Percentiles rank a stretch among this genome's conserved stretches.
Evolutionary conservation across 2,329 filamentous ascomycete genomes (phyloP).

Genomic region (Ophiostoma triangulosporum): DNA sequence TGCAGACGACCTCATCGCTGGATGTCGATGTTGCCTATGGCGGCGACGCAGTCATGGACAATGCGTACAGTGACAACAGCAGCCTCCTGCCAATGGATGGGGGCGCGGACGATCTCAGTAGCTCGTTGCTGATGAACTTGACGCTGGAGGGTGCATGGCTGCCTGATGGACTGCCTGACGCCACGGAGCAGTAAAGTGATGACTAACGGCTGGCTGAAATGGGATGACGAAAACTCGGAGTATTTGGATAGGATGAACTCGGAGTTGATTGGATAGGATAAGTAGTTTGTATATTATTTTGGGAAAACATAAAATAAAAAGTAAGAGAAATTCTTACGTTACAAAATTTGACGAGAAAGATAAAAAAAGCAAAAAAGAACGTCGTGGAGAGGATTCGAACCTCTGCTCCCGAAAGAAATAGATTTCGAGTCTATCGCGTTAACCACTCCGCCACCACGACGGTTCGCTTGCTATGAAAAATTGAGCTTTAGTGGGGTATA

Average conservation of each 20-base stretch:
- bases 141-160: too few species aligned
- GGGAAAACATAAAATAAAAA: not conserved
- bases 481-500: not conserved
- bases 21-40: too few species aligned
- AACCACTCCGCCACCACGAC: constrained; percentile 1
- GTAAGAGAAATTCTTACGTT: not conserved
- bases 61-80: not conserved
- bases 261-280: too few species aligned
- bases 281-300: too few species aligned
- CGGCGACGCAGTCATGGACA: not conserved
- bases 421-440: constrained; percentile 1
- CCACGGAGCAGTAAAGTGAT: too few species aligned
- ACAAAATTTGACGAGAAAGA: not conserved
- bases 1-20: not conserved
- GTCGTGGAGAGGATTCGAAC: constrained; percentile 1
- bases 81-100: too few species aligned
- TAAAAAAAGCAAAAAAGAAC: not conserved
- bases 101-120: too few species aligned
- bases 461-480: not conserved
- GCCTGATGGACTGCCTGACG: too few species aligned
- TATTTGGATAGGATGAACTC: too few species aligned
- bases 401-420: constrained; percentile 1
- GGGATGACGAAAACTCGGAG: too few species aligned
- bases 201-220: too few species aligned
- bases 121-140: too few species aligned